Evolutionary conservation across 345 rosid species (phyloP).

Genomic region (Pistacia integerrima): DNA sequence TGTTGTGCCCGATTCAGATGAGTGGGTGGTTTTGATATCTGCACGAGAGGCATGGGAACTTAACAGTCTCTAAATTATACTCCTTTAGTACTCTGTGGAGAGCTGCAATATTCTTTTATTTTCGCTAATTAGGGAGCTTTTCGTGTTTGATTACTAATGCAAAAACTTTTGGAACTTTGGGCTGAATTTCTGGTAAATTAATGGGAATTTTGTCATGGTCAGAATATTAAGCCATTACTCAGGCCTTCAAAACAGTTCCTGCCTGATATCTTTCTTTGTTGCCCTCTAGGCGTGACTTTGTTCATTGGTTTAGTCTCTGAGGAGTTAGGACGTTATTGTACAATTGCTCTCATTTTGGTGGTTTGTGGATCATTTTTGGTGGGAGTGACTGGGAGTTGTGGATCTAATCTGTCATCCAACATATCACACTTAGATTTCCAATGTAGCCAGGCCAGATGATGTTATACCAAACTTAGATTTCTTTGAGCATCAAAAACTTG

Average conservation of each 20-base stretch:
- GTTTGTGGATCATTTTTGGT: background rate
- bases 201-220: background rate
- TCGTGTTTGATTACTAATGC: conserved; percentile 9
- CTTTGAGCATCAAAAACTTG: background rate
- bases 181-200: background rate
- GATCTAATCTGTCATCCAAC: background rate
- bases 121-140: conserved; percentile 24
- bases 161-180: background rate
- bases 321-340: background rate
- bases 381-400: background rate
- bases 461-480: background rate
- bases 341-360: background rate
- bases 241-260: background rate
- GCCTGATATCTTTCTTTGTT: background rate
- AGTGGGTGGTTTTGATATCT: conserved; percentile 67
- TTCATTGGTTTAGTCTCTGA: background rate
- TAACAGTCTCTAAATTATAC: conserved; percentile 16
- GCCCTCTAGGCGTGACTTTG: background rate
- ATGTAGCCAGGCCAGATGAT: background rate
- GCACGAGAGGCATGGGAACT: conserved; percentile 69
- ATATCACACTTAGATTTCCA: background rate
- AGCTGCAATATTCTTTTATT: conserved; percentile 23
- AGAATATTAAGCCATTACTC: background rate
- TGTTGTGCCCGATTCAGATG: conserved; percentile 58
- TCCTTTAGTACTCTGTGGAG: conserved; percentile 24